phyloP scores from a whole-genome alignment of 106 monocot genomes.

The Alisma plantagoaquatica region DNA sequence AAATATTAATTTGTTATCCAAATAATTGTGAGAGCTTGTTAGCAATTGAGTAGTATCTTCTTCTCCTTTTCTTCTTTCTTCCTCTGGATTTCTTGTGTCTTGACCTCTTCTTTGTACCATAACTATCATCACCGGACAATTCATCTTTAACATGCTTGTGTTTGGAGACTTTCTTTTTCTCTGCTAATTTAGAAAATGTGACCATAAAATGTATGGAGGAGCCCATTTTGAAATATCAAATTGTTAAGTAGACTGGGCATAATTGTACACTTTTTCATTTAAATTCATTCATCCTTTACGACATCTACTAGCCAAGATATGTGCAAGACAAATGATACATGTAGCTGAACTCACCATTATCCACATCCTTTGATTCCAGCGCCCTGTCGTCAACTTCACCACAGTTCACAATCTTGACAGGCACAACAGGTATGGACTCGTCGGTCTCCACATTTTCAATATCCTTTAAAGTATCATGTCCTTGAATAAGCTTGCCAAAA shows the following conservation, averaged over 20 bases:
- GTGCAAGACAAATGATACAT: neutral
- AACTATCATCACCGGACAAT: slow-evolving; percentile 26
- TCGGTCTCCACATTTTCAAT: slow-evolving; percentile 80
- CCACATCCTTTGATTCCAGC: slow-evolving; percentile 6
- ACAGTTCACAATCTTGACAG: slow-evolving; percentile 76
- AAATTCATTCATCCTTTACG: slow-evolving; percentile 36
- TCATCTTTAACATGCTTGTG: slow-evolving; percentile 30
- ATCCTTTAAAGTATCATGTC: slow-evolving; percentile 61
- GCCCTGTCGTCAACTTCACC: slow-evolving; percentile 52
- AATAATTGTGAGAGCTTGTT: too few species aligned
- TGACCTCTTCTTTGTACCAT: slow-evolving; percentile 26
- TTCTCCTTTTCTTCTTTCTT: slow-evolving; percentile 63
- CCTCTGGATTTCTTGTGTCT: slow-evolving; percentile 59
- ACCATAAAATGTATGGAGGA: neutral
- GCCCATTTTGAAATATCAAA: neutral
- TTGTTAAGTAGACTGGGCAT: neutral
- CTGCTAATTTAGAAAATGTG: slow-evolving; percentile 16
- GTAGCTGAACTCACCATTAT: too few species aligned
- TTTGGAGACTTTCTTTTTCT: slow-evolving; percentile 63
- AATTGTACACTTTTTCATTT: neutral
- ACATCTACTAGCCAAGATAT: too few species aligned
- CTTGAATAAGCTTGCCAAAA: slow-evolving; percentile 86
- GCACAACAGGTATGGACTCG: slow-evolving; percentile 41
- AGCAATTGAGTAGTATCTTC: slow-evolving; percentile 68
- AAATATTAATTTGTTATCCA: too few species aligned